Conservation (phyloP, 805 yeast species). For the Suhomyces pyralidae region DNA sequence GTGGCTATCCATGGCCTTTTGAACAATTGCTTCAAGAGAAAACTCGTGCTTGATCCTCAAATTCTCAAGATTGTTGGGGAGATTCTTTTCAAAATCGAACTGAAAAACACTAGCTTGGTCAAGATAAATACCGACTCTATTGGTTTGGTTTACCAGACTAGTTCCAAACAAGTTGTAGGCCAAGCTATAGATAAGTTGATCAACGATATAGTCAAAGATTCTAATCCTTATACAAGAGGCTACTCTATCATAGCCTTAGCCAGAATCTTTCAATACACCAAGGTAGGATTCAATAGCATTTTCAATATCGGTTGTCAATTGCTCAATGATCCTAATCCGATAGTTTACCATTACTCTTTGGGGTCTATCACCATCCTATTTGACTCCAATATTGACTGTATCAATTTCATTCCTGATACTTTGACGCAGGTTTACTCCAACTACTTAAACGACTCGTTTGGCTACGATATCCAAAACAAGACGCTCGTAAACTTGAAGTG, state of each 20-base stretch:
- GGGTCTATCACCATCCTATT: conserved; percentile 56
- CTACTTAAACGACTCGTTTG: conserved; percentile 35
- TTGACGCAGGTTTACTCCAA: conserved; percentile 25
- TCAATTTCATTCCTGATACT: conserved; percentile 41
- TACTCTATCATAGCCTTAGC: conserved; percentile 27
- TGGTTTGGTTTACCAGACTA: conserved; percentile 44
- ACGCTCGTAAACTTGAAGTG: conserved; percentile 34
- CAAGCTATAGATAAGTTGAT: conserved; percentile 36
- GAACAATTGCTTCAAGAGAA: conserved; percentile 16
- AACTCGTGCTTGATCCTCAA: conserved; percentile 22
- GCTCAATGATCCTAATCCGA: conserved; percentile 77
- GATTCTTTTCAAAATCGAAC: conserved; percentile 43
- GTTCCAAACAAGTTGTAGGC: conserved; percentile 14
- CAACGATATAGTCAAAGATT: conserved; percentile 61
- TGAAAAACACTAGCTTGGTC: conserved; percentile 39
- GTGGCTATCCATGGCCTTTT: conserved; percentile 60
- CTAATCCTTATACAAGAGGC: conserved; percentile 62
- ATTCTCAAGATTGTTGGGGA: conserved; percentile 48
- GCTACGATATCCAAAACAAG: conserved; percentile 33
- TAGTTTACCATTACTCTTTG: conserved; percentile 72
- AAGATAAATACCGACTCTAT: conserved; percentile 52
- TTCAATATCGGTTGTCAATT: conserved; percentile 59
- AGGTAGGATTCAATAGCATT: conserved; percentile 38
- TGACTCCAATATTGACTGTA: conserved; percentile 51
- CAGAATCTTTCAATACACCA: conserved; percentile 25